Evolutionary conservation across 306 rosid species (phyloP).

Genomic region (Gillenia trifoliata): DNA sequence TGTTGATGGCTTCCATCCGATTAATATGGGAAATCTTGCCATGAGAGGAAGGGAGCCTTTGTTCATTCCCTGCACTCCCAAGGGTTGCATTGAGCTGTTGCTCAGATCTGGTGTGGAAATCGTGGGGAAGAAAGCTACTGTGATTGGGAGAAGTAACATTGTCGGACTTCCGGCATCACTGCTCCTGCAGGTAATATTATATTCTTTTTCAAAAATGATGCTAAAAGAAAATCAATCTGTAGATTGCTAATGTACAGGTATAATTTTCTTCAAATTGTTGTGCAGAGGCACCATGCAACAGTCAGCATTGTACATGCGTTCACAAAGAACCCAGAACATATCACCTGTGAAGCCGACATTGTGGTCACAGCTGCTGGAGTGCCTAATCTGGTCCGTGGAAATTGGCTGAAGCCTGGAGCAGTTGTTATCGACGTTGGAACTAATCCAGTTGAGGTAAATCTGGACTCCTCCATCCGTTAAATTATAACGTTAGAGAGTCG

Average conservation of each 20-base stretch:
- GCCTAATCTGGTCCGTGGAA: slow-evolving; percentile 80
- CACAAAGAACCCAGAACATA: slow-evolving; percentile 64
- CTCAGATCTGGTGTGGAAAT: slow-evolving; percentile 77
- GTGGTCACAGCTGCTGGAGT: slow-evolving; percentile 85
- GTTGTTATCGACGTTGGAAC: slow-evolving; percentile 81
- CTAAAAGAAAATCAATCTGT: not conserved
- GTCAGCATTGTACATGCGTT: slow-evolving; percentile 73
- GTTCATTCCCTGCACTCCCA: slow-evolving; percentile 89
- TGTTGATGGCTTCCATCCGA: slow-evolving; percentile 90
- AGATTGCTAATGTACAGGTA: not conserved
- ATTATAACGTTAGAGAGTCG: not conserved
- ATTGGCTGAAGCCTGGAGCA: slow-evolving; percentile 91
- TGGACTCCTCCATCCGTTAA: not conserved
- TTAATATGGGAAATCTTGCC: slow-evolving; percentile 82
- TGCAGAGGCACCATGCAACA: slow-evolving; percentile 90
- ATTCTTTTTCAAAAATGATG: not conserved
- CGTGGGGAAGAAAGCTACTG: slow-evolving; percentile 74
- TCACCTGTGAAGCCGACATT: slow-evolving; percentile 80
- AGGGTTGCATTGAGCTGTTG: slow-evolving; percentile 84
- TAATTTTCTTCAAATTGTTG: slow-evolving; percentile 7
- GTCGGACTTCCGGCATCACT: slow-evolving; percentile 84
- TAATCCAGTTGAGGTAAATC: slow-evolving; percentile 73
- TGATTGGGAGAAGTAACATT: slow-evolving; percentile 87
- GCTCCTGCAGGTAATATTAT: slow-evolving; percentile 64
- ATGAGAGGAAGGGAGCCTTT: slow-evolving; percentile 80